Evolutionary conservation across 2,329 filamentous ascomycete species (phyloP), one percentile per base, ranked within the genome.

Genomic region (Didymella sp.): DNA sequence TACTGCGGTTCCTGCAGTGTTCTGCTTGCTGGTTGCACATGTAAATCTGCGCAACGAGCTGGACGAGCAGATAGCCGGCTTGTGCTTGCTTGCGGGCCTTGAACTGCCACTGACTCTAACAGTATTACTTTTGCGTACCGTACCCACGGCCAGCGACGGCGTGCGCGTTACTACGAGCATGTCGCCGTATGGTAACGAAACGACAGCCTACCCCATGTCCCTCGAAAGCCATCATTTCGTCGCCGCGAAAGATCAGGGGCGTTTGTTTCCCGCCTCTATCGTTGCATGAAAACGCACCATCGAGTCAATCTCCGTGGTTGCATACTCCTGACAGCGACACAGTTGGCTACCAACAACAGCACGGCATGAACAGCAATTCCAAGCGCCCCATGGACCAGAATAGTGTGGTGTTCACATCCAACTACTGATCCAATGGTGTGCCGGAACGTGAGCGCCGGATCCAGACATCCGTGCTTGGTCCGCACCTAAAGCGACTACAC

Each of bases 261-360:
- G 15, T 22, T 7, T 31, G 9, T 46, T 42, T 35, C 13, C 53
- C 41, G 27, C 47, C 25, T 48, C 30, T 52, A 33, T 27, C 35
- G 41, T 50, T 33, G 54, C 54, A 43, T 52, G 38, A 48, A 56
- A 4, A 15, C 13, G 28, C 37, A 37, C 13, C 38, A 53, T 31
- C 30, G n/a, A 37, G 12, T 48, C 53, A 60, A 60, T 60, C 53
- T 60, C 58, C 58, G 58, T 57, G 53, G 19, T 30, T 54, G 58
- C 58, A 60, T 60, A 3, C 35, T n/a, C 31, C 19, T 25, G 30
- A 43, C 37, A 38, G 37, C 3, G 17, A 21, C 11, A 22, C 28
- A 31, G 21, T 31, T 42, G 42, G 42, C n/a, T n/a, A n/a, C n/a
- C n/a, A n/a, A 43, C 17, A 43, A 15, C 22, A 50, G n/a, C 28